Evolutionary conservation across 352 stramenopile species (phyloP), one percentile per base, ranked within the genome.

Genomic region (Blastocystis sp.): DNA sequence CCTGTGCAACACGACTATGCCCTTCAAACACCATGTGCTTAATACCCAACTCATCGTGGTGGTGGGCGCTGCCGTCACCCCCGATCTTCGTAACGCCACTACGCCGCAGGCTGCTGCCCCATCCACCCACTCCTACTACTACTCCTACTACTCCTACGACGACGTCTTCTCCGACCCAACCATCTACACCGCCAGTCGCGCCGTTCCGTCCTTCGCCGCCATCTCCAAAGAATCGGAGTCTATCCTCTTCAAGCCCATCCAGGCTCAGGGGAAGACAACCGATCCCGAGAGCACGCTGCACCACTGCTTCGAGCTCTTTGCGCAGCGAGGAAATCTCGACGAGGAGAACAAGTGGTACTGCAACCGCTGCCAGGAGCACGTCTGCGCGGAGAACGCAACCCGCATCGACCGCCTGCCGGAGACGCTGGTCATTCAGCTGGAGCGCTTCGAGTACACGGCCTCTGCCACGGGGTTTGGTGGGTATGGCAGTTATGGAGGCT

Each of bases 261-360:
- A 34, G 28, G 28, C 28, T 34, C 28, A 34, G 28, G 28, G 28
- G 28, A 34, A 17, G 62, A 11, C 62, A 17, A 19, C n/a, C 1
- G n/a, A 69, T 69, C 62, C 62, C 21, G 21, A 24, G 1, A 69
- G 40, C 62, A 42, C 62, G 62, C 62, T 69, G 1, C 11, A 17
- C 34, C 10, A 21, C 7, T 81, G 71, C 21, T 66, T 81, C 10
- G 11, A 81, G 17, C 42, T 57, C 3, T 81, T 68, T 65, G 43
- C n/a, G 1, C 43, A 21, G 21, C 71, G 54, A 3, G 71, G 71
- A 28, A 64, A 65, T 40, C 45, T 81, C 17, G 71, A 81, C 34
- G 52, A 81, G 40, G 60, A 64, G 19, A 81, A 81, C 24, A 81
- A 81, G n/a, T 81, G 77, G 77, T 87, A 59, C 45, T 87, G 77